phyloP scores from a whole-genome alignment of 1,139 yeast genomes.

The Nakaseomyces kungkrabaensis region DNA sequence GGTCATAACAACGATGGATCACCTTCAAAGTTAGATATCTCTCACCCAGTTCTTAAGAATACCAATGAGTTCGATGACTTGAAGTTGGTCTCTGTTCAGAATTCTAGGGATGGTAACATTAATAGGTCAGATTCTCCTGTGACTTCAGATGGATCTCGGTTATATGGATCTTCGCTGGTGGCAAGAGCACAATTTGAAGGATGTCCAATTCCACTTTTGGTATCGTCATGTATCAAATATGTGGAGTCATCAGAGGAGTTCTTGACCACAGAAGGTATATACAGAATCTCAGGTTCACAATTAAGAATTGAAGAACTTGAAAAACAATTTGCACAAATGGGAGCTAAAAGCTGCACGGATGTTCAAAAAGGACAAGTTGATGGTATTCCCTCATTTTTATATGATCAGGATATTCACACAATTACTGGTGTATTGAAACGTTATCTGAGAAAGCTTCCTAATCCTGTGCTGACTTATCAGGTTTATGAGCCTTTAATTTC shows the following conservation, averaged over 20 bases:
- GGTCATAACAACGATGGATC: background rate
- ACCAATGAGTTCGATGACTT: conserved; percentile 29
- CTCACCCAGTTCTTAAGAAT: conserved; percentile 30
- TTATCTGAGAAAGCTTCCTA: conserved; percentile 74
- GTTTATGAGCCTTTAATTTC: conserved; percentile 58
- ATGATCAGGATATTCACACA: conserved; percentile 67
- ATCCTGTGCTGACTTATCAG: conserved; percentile 69
- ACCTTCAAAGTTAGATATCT: conserved; percentile 18
- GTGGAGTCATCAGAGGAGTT: conserved; percentile 62
- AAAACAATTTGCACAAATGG: conserved; percentile 22
- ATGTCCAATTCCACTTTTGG: conserved; percentile 55
- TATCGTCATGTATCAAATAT: conserved; percentile 64
- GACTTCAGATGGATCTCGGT: conserved; percentile 12
- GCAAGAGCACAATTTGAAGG: conserved; percentile 53
- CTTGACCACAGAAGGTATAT: conserved; percentile 66
- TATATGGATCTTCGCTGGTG: conserved; percentile 36
- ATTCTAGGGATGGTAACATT: conserved; percentile 9
- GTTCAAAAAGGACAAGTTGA: background rate
- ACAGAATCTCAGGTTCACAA: conserved; percentile 87
- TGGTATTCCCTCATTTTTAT: conserved; percentile 13
- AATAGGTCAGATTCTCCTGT: conserved; percentile 8
- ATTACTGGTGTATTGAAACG: conserved; percentile 80
- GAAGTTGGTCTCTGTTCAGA: conserved; percentile 21
- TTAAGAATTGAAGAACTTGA: conserved; percentile 34
- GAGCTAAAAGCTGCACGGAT: conserved; percentile 2